Evolutionary conservation across 148 eudicot genomes (phyloP).

Genomic region (Heliamphora exappendiculata): DNA sequence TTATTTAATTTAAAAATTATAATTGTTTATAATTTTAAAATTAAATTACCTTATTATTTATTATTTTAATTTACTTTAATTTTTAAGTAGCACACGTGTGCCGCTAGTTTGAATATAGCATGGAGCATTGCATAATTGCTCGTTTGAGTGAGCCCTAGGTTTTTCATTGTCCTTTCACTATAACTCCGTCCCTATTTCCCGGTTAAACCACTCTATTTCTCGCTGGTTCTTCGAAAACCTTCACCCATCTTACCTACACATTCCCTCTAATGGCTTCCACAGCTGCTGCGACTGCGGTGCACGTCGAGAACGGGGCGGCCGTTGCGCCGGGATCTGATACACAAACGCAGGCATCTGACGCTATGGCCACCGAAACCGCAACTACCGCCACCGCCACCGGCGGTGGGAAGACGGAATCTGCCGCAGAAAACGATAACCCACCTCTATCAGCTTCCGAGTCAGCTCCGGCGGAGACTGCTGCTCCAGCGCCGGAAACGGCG

Average conservation of each 20-base stretch:
- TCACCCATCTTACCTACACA: background rate
- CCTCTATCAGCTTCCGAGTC: background rate
- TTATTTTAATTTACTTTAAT: too few relatives aligned
- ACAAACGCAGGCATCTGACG: background rate
- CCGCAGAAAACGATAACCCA: background rate
- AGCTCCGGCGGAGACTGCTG: background rate
- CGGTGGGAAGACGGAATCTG: background rate
- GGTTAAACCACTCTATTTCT: too few relatives aligned
- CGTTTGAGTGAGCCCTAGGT: too few relatives aligned
- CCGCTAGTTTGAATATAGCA: too few relatives aligned
- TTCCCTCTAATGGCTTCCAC: slow-evolving; percentile 13
- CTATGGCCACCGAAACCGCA: background rate
- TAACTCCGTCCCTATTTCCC: too few relatives aligned
- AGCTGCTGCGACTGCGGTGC: slow-evolving; percentile 2
- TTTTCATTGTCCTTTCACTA: too few relatives aligned
- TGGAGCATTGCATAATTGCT: too few relatives aligned
- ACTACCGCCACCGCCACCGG: background rate
- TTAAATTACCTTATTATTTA: too few relatives aligned
- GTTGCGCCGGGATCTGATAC: slow-evolving; percentile 1
- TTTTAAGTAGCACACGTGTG: too few relatives aligned
- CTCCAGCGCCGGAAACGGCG: background rate
- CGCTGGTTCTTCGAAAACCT: background rate
- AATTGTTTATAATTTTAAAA: too few relatives aligned
- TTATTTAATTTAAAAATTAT: too few relatives aligned
- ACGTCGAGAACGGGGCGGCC: slow-evolving; percentile 19